Evolutionary conservation across 768 basidiomycete species (phyloP).

Genomic region (Rhodotorula paludigena): DNA sequence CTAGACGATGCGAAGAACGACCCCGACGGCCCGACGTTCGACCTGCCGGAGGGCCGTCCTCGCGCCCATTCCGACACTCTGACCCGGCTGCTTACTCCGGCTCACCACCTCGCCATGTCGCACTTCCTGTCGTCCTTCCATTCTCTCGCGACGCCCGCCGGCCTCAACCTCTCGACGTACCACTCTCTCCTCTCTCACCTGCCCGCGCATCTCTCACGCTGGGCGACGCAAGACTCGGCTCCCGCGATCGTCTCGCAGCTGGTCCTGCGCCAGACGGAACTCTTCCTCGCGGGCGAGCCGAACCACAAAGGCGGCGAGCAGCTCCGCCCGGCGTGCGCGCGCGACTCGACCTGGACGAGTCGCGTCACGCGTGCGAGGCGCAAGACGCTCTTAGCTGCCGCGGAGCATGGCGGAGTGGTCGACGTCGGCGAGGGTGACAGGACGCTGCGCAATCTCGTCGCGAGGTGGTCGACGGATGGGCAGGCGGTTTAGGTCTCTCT

Average conservation of each 20-base stretch:
- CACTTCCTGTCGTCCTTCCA: background rate
- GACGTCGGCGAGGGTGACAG: background rate
- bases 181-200: background rate
- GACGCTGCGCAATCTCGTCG: background rate
- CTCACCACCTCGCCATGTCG: background rate
- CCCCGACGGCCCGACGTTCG: too few species aligned
- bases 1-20: background rate
- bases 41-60: too few species aligned
- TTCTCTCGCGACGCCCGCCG: background rate
- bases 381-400: background rate
- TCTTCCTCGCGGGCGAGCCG: conserved; percentile 1
- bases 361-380: background rate
- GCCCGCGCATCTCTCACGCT: background rate
- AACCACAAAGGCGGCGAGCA: background rate
- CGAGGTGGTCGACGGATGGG: conserved; percentile 5
- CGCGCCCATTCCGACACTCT: conserved; percentile 1
- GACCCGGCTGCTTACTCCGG: background rate
- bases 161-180: background rate
- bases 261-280: background rate
- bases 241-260: conserved; percentile 2
- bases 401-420: background rate
- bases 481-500: background rate
- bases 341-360: background rate
- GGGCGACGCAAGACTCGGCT: background rate
- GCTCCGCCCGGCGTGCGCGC: background rate